These are phyloP conservation scores for Moesziomyces sp. DNA, from an alignment of 1,284 basidiomycete genomes.

Conservation along the genomic window DNA sequence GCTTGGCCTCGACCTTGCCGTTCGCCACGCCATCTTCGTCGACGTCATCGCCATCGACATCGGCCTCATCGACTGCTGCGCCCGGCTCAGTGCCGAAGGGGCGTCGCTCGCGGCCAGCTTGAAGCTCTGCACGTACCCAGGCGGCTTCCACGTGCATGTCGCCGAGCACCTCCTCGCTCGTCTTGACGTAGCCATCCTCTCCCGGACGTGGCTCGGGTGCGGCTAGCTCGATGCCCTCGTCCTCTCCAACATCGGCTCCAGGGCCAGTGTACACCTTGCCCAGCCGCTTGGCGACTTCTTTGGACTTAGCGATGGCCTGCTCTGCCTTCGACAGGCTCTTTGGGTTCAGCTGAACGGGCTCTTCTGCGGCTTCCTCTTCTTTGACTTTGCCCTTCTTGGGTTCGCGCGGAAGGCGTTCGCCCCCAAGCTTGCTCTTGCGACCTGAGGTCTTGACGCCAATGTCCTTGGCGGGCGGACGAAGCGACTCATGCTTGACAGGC, in stretches of 20 bases:
- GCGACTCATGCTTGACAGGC: slow-evolving; percentile 74
- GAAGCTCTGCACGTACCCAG: slow-evolving; percentile 48
- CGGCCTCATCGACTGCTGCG: slow-evolving; percentile 18
- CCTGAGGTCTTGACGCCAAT: slow-evolving; percentile 69
- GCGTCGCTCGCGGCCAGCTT: slow-evolving; percentile 34
- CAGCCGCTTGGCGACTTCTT: slow-evolving; percentile 43
- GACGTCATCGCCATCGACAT: slow-evolving; percentile 6
- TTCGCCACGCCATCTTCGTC: slow-evolving; percentile 21
- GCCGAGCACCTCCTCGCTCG: slow-evolving; percentile 55
- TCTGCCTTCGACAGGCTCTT: slow-evolving; percentile 39
- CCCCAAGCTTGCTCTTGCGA: slow-evolving; percentile 65
- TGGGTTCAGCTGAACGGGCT: slow-evolving; percentile 17
- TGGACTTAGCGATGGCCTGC: slow-evolving; percentile 51
- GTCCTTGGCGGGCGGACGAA: slow-evolving; percentile 69
- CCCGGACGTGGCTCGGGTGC: slow-evolving; percentile 51
- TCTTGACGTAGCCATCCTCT: slow-evolving; percentile 50
- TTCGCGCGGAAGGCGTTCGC: slow-evolving; percentile 34
- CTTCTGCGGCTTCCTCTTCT: slow-evolving; percentile 37
- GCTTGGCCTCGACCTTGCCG: slow-evolving; percentile 23
- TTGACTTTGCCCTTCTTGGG: slow-evolving; percentile 58
- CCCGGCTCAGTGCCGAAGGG: slow-evolving; percentile 42
- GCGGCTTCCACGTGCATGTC: slow-evolving; percentile 56
- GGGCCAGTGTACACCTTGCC: slow-evolving; percentile 47
- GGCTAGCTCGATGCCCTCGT: slow-evolving; percentile 50
- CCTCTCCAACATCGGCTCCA: slow-evolving; percentile 60